These are phyloP conservation scores for Pseudocercospora fijiensis DNA, from an alignment of 2,329 filamentous ascomycete species.

Conservation along the genomic window DNA sequence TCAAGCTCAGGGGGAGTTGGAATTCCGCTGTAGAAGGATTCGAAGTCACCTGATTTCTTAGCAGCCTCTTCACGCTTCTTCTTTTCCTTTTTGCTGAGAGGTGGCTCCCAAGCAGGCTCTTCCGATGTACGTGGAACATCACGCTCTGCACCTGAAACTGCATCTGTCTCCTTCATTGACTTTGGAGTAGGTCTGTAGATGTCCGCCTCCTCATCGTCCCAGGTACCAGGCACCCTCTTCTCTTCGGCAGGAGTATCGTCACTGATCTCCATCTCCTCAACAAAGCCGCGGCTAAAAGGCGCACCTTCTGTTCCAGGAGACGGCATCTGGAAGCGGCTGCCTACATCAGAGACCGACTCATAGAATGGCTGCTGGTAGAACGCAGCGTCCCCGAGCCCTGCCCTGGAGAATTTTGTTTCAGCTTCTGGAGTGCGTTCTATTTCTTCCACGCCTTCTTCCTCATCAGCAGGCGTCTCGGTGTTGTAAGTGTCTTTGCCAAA, in stretches of 20 bases:
- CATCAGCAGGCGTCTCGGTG: conserved; percentile 17
- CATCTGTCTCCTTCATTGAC: conserved; percentile 1
- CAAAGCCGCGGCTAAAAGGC: conserved; percentile 39
- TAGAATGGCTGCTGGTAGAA: conserved; percentile 43
- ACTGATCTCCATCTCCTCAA: conserved; percentile 45
- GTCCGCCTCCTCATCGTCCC: conserved; percentile 42
- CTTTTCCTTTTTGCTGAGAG: conserved; percentile 39
- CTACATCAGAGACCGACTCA: conserved; percentile 45
- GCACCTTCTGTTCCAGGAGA: conserved; percentile 37
- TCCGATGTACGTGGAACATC: conserved; percentile 11
- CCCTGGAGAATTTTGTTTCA: neutral
- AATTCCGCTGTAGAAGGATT: conserved; percentile 14
- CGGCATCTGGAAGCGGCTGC: conserved; percentile 27
- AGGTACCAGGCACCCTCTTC: conserved; percentile 62
- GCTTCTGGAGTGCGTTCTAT: conserved; percentile 11
- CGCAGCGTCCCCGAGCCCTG: neutral
- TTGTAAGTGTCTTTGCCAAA: conserved; percentile 11
- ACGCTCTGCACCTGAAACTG: conserved; percentile 1
- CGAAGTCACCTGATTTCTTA: conserved; percentile 25
- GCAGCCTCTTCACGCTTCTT: conserved; percentile 49
- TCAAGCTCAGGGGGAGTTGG: neutral
- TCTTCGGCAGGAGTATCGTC: conserved; percentile 59
- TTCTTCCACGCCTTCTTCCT: conserved; percentile 21
- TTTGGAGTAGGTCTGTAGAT: conserved; percentile 14
- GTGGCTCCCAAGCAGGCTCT: conserved; percentile 37